A percentile compares a stretch with the other conserved stretches of the same genome.
Evolutionary conservation across 2,329 filamentous ascomycete species (phyloP).

Genomic region (Exophiala sp.): DNA sequence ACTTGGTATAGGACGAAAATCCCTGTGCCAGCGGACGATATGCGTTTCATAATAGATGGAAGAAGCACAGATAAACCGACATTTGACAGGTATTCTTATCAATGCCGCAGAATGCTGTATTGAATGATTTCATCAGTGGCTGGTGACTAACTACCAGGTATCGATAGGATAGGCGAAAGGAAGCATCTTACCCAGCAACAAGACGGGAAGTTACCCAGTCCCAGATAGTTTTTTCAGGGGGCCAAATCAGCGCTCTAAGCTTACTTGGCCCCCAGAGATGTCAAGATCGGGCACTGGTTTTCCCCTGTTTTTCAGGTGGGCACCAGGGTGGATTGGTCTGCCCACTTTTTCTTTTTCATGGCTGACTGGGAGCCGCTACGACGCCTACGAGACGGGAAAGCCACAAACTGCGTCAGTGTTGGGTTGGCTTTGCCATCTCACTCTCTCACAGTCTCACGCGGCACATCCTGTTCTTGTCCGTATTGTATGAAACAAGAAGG

Average conservation of each 20-base stretch:
- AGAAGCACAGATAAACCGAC: too few relatives aligned
- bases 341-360: slow-evolving; percentile 3
- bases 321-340: too few relatives aligned
- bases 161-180: slow-evolving; percentile 21
- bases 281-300: slow-evolving; percentile 1
- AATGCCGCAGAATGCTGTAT: background rate
- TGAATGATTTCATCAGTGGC: background rate
- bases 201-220: background rate
- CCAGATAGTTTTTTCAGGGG: background rate
- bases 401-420: slow-evolving; percentile 26
- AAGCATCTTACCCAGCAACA: slow-evolving; percentile 13
- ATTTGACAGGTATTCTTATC: too few relatives aligned
- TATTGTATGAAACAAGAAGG: background rate
- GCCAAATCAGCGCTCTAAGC: background rate
- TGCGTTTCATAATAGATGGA: too few relatives aligned
- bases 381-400: slow-evolving; percentile 9
- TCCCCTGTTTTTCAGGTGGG: background rate
- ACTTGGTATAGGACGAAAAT: too few relatives aligned
- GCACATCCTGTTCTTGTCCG: slow-evolving; percentile 2
- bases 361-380: background rate
- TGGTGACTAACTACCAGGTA: slow-evolving; percentile 9
- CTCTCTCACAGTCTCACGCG: background rate
- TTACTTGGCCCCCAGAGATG: too few relatives aligned
- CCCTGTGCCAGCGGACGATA: too few relatives aligned
- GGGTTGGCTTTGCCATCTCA: slow-evolving; percentile 7